Conservation (phyloP, 2,329 filamentous ascomycete genomes). For the Cordyceps sp. region DNA sequence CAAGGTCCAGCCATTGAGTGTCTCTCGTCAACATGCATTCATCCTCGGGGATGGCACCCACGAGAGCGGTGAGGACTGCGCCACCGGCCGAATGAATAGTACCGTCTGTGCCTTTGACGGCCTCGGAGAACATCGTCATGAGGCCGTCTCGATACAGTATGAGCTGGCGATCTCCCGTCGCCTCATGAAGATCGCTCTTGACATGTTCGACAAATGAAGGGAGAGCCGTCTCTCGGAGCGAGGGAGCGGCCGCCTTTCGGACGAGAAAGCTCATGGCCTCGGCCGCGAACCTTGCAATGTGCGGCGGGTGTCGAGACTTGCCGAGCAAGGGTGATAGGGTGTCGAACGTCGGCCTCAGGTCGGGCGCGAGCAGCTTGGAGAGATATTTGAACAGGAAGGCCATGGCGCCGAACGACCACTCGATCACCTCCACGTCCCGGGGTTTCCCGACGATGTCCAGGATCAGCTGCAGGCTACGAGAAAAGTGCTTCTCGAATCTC, state of each 20-base stretch:
- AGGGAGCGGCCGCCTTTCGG: conserved; percentile 67
- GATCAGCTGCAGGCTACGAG: conserved; percentile 56
- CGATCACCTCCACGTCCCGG: conserved; percentile 73
- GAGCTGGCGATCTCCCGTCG: conserved; percentile 37
- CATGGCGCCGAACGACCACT: conserved; percentile 90
- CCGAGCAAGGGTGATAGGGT: conserved; percentile 75
- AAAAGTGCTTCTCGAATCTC: conserved; percentile 79
- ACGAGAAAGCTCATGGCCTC: conserved; percentile 91
- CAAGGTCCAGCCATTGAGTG: conserved; percentile 43
- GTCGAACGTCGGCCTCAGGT: conserved; percentile 70
- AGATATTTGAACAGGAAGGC: conserved; percentile 97
- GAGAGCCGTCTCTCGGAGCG: conserved; percentile 59
- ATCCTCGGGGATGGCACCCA: conserved; percentile 32
- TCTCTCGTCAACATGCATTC: conserved; percentile 29
- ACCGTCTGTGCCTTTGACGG: conserved; percentile 46
- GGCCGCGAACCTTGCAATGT: conserved; percentile 82
- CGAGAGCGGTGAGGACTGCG: conserved; percentile 32
- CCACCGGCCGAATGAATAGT: conserved; percentile 43
- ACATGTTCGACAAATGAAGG: conserved; percentile 55
- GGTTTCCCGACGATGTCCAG: conserved; percentile 62
- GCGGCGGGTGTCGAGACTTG: conserved; percentile 63
- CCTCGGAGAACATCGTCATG: conserved; percentile 84
- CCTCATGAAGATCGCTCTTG: conserved; percentile 46
- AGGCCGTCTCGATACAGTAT: conserved; percentile 68
- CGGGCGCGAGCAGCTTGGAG: conserved; percentile 68